Evolutionary conservation across 345 rosid species (phyloP), one percentile per base, ranked within the genome.

Genomic region (Dimocarpus longan): DNA sequence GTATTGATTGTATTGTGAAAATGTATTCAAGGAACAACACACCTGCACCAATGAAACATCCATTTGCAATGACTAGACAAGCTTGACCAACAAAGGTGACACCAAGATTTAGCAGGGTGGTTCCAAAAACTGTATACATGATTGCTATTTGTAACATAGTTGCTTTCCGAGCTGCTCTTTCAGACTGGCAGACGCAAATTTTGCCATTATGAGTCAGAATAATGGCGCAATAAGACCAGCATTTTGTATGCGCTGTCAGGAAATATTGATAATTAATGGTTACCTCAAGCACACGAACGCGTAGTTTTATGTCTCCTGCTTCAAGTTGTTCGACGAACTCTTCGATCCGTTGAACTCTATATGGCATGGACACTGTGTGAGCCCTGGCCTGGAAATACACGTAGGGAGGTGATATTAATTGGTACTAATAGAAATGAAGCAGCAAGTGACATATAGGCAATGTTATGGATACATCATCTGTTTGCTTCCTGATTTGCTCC

Each of bases 271-370:
- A 66, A 26, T 43, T 21, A 4, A 66, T 70, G 85, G 24, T 19
- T 60, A 93, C 99, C 99, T 96, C 99, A 12, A 93, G 97, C 80
- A 95, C 98, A 26, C 99, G 90, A 71, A 95, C 95, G 54, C 93
- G 87, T 71, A 95, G 98, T 84, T 92, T 95, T 16, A 92, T 19
- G 78, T 93, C 99, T 60, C 99, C 99, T 0, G 93, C 80, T 80
- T 95, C 99, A 19, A 93, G 97, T 85, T 95, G 91, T 75, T 92
- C 85, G 68, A 93, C 93, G 57, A 95, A 88, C 84, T 93, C 98
- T 77, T 95, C 99, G 70, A 95, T 93, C 70, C 81, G 83, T 73
- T 92, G 97, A 56, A 95, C 91, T 85, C 95, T 82, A 80, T 77
- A 89, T 39, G 99, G 99, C 98, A 95, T 95, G 37, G 94, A 88